These are phyloP conservation scores for Trichoderma breve DNA, from an alignment of 2,329 filamentous ascomycete genomes.

Conservation along the genomic window DNA sequence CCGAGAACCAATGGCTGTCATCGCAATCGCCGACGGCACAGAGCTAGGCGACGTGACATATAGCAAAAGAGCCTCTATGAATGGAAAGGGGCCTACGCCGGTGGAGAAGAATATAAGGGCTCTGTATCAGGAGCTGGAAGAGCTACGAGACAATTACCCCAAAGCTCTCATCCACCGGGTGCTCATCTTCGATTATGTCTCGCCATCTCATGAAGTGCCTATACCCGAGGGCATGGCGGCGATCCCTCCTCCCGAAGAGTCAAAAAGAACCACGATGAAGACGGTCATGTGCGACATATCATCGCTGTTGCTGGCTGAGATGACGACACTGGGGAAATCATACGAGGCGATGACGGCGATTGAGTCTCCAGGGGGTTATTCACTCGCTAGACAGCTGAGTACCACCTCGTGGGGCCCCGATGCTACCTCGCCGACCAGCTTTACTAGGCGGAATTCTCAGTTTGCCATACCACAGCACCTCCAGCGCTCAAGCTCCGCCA, in stretches of 20 bases:
- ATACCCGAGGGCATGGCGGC: conserved; percentile 67
- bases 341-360: conserved; percentile 72
- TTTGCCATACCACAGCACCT: conserved; percentile 42
- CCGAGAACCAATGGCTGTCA: conserved; percentile 76
- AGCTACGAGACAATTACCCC: conserved; percentile 68
- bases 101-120: conserved; percentile 57
- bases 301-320: conserved; percentile 69
- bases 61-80: conserved; percentile 53
- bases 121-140: conserved; percentile 66
- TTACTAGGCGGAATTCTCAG: conserved; percentile 55
- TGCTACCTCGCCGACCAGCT: conserved; percentile 37
- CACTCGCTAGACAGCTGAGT: conserved; percentile 40
- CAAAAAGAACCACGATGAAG: conserved; percentile 76
- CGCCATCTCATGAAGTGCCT: conserved; percentile 47
- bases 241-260: conserved; percentile 66
- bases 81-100: conserved; percentile 48
- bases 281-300: conserved; percentile 78
- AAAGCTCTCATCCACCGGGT: conserved; percentile 76
- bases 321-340: conserved; percentile 70
- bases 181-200: conserved; percentile 72
- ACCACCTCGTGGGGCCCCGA: conserved; percentile 43
- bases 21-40: conserved; percentile 79
- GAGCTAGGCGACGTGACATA: conserved; percentile 60
- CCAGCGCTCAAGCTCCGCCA: conserved; percentile 54
- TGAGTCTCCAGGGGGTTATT: conserved; percentile 66